These are phyloP conservation scores for Rhododendron molle DNA, from an alignment of 148 eudicot species.

Conservation along the genomic window DNA sequence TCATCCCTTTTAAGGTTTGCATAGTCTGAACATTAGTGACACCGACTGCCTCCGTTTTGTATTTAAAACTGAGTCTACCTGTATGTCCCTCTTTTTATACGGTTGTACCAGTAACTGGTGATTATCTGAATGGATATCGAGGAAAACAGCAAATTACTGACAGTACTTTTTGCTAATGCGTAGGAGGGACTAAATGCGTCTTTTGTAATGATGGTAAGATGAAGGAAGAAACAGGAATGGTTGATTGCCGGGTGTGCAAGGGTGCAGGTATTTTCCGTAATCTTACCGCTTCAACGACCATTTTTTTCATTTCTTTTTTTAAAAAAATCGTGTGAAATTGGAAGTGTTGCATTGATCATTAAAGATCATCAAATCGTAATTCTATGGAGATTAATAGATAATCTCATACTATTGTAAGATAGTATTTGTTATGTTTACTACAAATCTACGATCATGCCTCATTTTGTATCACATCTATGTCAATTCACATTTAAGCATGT, in stretches of 20 bases:
- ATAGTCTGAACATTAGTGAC: not conserved
- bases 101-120: conserved; percentile 1
- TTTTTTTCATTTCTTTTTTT: not conserved
- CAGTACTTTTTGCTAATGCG: conserved; percentile 12
- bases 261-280: conserved; percentile 82
- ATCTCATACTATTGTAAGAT: not conserved
- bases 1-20: not conserved
- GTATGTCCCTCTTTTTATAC: not conserved
- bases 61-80: not conserved
- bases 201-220: conserved; percentile 91
- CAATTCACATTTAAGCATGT: not conserved
- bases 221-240: conserved; percentile 80
- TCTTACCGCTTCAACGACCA: not conserved
- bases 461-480: not conserved
- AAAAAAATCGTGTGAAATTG: not conserved
- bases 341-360: not conserved
- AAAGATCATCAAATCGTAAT: not conserved
- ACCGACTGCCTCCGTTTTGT: not conserved
- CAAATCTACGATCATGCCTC: not conserved
- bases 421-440: not conserved
- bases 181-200: conserved; percentile 99
- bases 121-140: not conserved
- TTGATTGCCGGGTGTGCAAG: conserved; percentile 98
- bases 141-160: not conserved
- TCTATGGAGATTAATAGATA: not conserved